A percentile compares a stretch with the other conserved stretches of the same genome.
These are phyloP conservation scores for Daedaleopsis nitida DNA, from an alignment of 768 basidiomycete genomes.

Conservation along the genomic window DNA sequence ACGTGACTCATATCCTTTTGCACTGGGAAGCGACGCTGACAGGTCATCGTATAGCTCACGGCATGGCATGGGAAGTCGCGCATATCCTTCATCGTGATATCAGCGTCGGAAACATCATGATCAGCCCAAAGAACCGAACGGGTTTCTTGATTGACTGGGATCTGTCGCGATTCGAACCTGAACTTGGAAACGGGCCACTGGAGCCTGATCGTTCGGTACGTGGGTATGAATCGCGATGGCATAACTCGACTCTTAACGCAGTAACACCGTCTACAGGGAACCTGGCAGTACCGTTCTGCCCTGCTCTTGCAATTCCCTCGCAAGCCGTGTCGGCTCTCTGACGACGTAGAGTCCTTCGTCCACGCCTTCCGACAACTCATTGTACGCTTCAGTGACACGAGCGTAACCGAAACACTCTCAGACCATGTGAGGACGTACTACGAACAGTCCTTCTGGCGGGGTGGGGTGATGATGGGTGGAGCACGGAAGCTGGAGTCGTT, in stretches of 20 bases:
- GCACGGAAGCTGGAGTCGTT: too few species aligned
- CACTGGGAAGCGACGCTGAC: too few species aligned
- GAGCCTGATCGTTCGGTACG: background rate
- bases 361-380: conserved; percentile 1
- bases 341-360: conserved; percentile 16
- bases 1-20: too few species aligned
- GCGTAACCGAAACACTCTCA: background rate
- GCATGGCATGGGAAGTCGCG: background rate
- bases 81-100: background rate
- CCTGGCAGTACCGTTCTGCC: conserved; percentile 2
- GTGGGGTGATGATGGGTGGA: too few species aligned
- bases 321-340: background rate
- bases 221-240: too few species aligned
- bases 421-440: too few species aligned
- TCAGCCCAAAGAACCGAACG: background rate
- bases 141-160: background rate
- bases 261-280: too few species aligned
- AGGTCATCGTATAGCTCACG: too few species aligned
- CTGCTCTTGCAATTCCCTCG: background rate
- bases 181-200: background rate
- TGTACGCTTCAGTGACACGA: background rate
- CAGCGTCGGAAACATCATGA: background rate
- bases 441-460: too few species aligned
- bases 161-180: background rate
- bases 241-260: background rate